These are phyloP conservation scores for Aspergillus ochraceoroseus DNA, from an alignment of 2,329 filamentous ascomycete genomes.

Conservation along the genomic window DNA sequence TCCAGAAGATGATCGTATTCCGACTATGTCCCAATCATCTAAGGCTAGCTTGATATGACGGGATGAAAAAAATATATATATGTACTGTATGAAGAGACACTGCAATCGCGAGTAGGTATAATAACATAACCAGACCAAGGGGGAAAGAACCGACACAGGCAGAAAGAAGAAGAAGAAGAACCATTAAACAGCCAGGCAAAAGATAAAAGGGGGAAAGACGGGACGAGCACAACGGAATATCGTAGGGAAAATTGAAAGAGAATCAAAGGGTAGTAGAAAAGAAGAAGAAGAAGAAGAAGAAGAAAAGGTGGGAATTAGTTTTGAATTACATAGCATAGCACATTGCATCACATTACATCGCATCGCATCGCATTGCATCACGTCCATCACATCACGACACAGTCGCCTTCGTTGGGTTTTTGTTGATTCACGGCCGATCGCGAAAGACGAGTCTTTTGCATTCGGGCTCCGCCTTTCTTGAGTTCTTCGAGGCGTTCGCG, in stretches of 20 bases:
- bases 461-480: conserved; percentile 69
- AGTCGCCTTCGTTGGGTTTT: conserved; percentile 86
- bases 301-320: not conserved
- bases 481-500: conserved; percentile 88
- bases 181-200: too few relatives aligned
- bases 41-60: too few relatives aligned
- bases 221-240: conserved; percentile 3
- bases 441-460: conserved; percentile 70
- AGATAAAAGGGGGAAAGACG: conserved; percentile 1
- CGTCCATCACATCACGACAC: conserved; percentile 47
- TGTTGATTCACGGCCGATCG: conserved; percentile 75
- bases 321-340: too few relatives aligned
- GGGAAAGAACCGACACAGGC: too few relatives aligned
- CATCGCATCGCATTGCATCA: conserved; percentile 2
- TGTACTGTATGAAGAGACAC: too few relatives aligned
- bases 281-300: not conserved
- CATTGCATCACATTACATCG: conserved; percentile 4
- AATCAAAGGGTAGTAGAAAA: not conserved
- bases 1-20: too few relatives aligned
- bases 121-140: too few relatives aligned
- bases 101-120: too few relatives aligned
- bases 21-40: too few relatives aligned
- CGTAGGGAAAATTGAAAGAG: conserved; percentile 5
- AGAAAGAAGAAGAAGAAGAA: too few relatives aligned
- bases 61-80: too few relatives aligned